Percentiles rank a stretch among this genome's conserved stretches.
phyloP scores from a whole-genome alignment of 2,329 filamentous ascomycete species.

The Alternaria angustiovoidea region DNA sequence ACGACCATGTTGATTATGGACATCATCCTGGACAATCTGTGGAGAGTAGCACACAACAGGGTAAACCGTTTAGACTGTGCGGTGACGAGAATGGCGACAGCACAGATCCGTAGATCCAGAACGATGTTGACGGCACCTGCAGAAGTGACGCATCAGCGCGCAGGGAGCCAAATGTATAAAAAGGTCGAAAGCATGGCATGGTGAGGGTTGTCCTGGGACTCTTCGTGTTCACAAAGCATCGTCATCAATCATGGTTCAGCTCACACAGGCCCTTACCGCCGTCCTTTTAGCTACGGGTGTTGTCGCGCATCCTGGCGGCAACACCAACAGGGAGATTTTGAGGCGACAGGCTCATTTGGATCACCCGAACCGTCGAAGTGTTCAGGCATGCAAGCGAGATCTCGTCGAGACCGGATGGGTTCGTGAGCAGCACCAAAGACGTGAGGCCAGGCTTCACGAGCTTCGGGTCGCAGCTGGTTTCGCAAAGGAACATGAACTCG shows the following conservation, averaged over 20 bases:
- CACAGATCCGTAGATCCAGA: slow-evolving; percentile 21
- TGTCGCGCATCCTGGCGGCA: slow-evolving; percentile 53
- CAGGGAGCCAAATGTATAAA: slow-evolving; percentile 31
- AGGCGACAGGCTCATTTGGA: slow-evolving; percentile 45
- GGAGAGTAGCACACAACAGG: slow-evolving; percentile 21
- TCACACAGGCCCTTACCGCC: slow-evolving; percentile 34
- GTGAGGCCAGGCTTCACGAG: slow-evolving; percentile 49
- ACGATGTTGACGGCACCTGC: slow-evolving; percentile 18
- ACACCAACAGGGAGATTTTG: slow-evolving; percentile 43
- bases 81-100: slow-evolving; percentile 6
- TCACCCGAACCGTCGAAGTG: slow-evolving; percentile 50
- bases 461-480: slow-evolving; percentile 49
- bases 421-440: slow-evolving; percentile 48
- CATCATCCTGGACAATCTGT: slow-evolving; percentile 24
- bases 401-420: slow-evolving; percentile 45
- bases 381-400: slow-evolving; percentile 45
- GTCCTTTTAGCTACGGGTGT: slow-evolving; percentile 36
- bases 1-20: slow-evolving; percentile 22
- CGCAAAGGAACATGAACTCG: slow-evolving; percentile 39
- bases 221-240: not conserved
- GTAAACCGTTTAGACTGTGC: slow-evolving; percentile 7
- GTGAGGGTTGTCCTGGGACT: slow-evolving; percentile 1
- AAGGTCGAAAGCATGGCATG: slow-evolving; percentile 10
- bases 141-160: slow-evolving; percentile 16
- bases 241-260: slow-evolving; percentile 34